Conservation (phyloP, 2,329 filamentous ascomycete species). For the Alternaria alternata region DNA sequence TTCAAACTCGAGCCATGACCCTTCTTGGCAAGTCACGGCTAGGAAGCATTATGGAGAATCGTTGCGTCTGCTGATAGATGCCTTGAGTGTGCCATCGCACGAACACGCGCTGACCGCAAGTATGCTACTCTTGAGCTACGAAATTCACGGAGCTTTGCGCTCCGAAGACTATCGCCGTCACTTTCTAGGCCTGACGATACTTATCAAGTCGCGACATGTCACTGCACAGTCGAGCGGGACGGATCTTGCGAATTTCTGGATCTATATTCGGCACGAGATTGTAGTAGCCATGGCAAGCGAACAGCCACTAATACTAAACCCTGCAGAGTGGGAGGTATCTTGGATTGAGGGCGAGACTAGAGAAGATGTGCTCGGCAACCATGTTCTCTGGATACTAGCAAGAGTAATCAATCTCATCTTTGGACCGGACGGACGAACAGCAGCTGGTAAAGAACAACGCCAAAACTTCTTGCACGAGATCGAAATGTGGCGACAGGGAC, state of each 20-base stretch:
- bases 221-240: conserved; percentile 39
- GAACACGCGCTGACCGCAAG: conserved; percentile 45
- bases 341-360: conserved; percentile 38
- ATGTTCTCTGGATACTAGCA: conserved; percentile 46
- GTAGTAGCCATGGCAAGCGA: conserved; percentile 42
- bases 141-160: conserved; percentile 37
- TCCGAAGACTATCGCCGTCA: conserved; percentile 43
- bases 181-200: conserved; percentile 40
- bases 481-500: conserved; percentile 36
- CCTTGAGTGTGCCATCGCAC: conserved; percentile 35
- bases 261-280: conserved; percentile 46
- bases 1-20: conserved; percentile 30
- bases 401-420: conserved; percentile 40
- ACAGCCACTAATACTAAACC: conserved; percentile 37
- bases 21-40: conserved; percentile 42
- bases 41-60: conserved; percentile 42
- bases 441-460: conserved; percentile 25
- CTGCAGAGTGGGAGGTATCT: conserved; percentile 42
- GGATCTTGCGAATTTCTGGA: conserved; percentile 48
- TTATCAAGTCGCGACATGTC: conserved; percentile 42
- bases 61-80: conserved; percentile 40
- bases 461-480: conserved; percentile 37
- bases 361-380: conserved; percentile 46
- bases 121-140: conserved; percentile 47
- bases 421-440: conserved; percentile 27